Conservation (phyloP, 352 stramenopile genomes). For the Globisporangium cylindrosporum region DNA sequence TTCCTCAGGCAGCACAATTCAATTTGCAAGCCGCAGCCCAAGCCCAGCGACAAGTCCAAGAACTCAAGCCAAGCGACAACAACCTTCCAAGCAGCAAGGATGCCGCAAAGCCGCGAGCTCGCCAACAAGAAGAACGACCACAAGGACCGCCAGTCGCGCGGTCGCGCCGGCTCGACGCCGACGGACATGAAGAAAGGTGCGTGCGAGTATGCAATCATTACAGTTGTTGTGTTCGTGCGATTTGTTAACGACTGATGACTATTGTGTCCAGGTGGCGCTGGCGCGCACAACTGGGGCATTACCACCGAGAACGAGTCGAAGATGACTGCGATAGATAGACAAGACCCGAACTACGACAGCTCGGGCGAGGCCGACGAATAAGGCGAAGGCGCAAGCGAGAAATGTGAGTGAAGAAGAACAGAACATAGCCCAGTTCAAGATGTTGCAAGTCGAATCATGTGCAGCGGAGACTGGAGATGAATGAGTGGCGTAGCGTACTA, state of each 20-base stretch:
- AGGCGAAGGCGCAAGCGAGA: background rate
- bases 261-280: conserved; percentile 51
- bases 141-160: conserved; percentile 83
- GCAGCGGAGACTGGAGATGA: background rate
- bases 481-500: background rate
- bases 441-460: background rate
- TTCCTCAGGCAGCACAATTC: background rate
- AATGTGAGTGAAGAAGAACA: background rate
- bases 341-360: conserved; percentile 81
- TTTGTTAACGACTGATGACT: background rate
- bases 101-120: conserved; percentile 78
- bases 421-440: background rate
- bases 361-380: conserved; percentile 38
- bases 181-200: conserved; percentile 16
- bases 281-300: conserved; percentile 80
- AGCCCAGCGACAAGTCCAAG: background rate
- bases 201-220: background rate
- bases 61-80: background rate
- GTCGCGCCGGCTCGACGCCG: conserved; percentile 21
- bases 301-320: conserved; percentile 35
- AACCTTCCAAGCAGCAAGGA: conserved; percentile 30
- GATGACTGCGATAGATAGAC: conserved; percentile 50
- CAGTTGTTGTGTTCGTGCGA: background rate
- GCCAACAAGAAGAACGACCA: conserved; percentile 84
- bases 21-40: conserved; percentile 8